These are phyloP conservation scores for Candida nonsorbophila DNA, from an alignment of 805 yeast genomes.

Conservation along the genomic window DNA sequence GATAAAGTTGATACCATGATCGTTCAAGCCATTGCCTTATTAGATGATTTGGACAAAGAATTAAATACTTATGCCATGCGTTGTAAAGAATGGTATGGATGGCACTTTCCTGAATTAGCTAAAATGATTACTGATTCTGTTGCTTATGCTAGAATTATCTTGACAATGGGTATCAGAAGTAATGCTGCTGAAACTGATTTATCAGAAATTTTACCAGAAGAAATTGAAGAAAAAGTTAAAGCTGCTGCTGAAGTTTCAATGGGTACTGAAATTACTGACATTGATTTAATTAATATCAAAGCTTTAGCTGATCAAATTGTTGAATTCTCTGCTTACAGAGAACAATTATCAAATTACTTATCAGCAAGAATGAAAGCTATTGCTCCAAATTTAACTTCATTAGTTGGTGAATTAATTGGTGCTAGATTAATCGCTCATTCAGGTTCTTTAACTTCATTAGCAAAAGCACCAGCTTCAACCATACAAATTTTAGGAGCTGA, in stretches of 20 bases:
- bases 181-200: constrained; percentile 86
- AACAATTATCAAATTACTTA: constrained; percentile 87
- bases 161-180: constrained; percentile 90
- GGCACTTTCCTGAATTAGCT: constrained; percentile 99
- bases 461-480: constrained; percentile 98
- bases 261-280: constrained; percentile 98
- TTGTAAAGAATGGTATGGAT: constrained; percentile 99
- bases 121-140: constrained; percentile 94
- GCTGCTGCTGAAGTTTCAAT: constrained; percentile 97
- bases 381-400: constrained; percentile 94
- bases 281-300: constrained; percentile 81
- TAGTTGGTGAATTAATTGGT: constrained; percentile 97
- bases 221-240: constrained; percentile 59
- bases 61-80: constrained; percentile 98
- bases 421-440: constrained; percentile 97
- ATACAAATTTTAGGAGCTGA: constrained; percentile 98
- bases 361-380: constrained; percentile 96
- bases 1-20: constrained; percentile 99
- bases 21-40: constrained; percentile 95
- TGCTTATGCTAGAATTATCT: constrained; percentile 91
- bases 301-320: constrained; percentile 94
- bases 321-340: constrained; percentile 94
- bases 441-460: constrained; percentile 88
- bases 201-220: constrained; percentile 46
- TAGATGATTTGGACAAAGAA: constrained; percentile 96